Conservation (phyloP, 441 rosid species). For the Rhodomyrtus psidioides region DNA sequence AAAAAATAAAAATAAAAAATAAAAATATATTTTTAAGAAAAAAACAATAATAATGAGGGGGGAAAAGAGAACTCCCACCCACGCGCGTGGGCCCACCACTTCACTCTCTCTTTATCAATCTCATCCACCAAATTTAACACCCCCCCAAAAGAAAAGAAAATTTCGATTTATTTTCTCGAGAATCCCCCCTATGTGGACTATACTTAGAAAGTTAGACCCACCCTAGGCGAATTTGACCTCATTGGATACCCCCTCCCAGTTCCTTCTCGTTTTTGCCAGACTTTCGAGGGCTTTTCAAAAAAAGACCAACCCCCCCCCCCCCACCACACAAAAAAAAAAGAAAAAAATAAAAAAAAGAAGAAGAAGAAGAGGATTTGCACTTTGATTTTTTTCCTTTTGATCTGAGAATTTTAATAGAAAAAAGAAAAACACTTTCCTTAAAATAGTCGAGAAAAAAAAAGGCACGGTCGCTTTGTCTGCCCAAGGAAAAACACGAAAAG, state of each 20-base stretch:
- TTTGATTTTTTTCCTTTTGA: not conserved
- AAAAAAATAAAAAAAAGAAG: too few species aligned
- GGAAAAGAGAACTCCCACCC: not conserved
- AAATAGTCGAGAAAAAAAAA: not conserved
- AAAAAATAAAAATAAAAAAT: not conserved
- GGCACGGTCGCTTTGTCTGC: slow-evolving; percentile 41
- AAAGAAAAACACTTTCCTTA: not conserved
- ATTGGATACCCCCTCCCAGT: slow-evolving; percentile 26
- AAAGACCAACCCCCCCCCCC: too few species aligned
- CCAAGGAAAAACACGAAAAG: not conserved
- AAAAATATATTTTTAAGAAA: too few species aligned
- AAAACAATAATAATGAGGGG: too few species aligned
- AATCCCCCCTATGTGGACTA: not conserved
- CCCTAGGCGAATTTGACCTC: slow-evolving; percentile 3
- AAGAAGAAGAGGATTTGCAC: not conserved
- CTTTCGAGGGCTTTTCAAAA: not conserved
- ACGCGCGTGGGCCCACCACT: not conserved
- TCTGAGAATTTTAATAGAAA: too few species aligned
- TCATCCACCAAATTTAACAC: not conserved
- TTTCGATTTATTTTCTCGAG: not conserved
- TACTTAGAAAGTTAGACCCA: not conserved
- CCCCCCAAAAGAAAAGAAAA: not conserved
- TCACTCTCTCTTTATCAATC: not conserved
- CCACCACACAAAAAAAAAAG: slow-evolving; percentile 1
- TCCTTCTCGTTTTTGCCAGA: not conserved